Evolutionary conservation across 352 stramenopile species (phyloP).

Genomic region (Globisporangium rhizosaccharum): DNA sequence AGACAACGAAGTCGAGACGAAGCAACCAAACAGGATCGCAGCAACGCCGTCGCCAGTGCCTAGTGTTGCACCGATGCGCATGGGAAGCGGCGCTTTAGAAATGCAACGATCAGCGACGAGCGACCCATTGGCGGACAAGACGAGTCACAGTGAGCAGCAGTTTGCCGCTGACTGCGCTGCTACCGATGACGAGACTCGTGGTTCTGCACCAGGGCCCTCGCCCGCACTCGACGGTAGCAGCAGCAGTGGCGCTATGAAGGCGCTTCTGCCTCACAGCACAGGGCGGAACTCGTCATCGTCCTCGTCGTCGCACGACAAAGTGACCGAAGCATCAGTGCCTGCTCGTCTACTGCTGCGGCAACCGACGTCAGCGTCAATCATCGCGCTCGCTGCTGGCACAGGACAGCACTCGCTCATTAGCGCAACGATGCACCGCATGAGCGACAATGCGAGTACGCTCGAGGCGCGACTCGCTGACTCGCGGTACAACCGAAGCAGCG

Average conservation of each 20-base stretch:
- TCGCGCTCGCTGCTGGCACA: not conserved
- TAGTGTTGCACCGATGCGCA: no score
- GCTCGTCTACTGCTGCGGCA: not conserved
- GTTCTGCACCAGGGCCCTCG: no score
- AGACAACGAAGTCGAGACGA: not conserved
- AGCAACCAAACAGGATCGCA: not conserved
- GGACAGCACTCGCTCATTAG: not conserved
- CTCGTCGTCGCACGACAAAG: not conserved
- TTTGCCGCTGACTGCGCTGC: no score
- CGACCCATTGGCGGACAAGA: no score
- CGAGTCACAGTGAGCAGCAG: no score
- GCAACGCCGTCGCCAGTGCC: not conserved
- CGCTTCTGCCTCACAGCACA: no score
- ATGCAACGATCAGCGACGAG: no score
- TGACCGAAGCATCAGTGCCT: not conserved
- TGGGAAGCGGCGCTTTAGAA: no score
- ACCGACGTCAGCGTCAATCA: not conserved
- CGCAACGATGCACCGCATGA: slow-evolving; percentile 1
- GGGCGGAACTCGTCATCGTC: no score
- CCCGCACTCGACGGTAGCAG: no score
- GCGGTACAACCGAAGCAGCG: not conserved
- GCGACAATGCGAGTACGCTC: not conserved
- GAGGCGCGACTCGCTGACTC: not conserved
- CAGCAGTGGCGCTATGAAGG: no score
- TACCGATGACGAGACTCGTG: no score